Conservation (phyloP, 768 basidiomycete species). For the Naematelia encephala region DNA sequence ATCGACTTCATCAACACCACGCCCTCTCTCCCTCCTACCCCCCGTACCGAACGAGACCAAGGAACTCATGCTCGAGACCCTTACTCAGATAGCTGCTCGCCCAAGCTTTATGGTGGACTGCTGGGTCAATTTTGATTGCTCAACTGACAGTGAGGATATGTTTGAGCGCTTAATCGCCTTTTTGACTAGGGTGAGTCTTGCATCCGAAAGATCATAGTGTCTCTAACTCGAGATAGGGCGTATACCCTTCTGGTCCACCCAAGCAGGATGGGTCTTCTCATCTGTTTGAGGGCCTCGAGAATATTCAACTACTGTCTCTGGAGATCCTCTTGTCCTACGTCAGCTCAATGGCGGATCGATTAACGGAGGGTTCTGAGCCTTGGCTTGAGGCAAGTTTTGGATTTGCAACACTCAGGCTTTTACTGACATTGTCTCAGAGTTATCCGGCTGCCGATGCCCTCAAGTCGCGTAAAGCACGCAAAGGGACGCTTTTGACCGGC, state of each 20-base stretch:
- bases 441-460: slow-evolving; percentile 61
- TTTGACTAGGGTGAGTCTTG: slow-evolving; percentile 63
- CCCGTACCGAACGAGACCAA: slow-evolving; percentile 84
- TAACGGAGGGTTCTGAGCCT: slow-evolving; percentile 55
- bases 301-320: slow-evolving; percentile 79
- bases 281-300: slow-evolving; percentile 53
- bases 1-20: slow-evolving; percentile 49
- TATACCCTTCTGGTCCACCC: slow-evolving; percentile 67
- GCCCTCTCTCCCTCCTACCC: slow-evolving; percentile 43
- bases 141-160: slow-evolving; percentile 92
- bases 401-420: slow-evolving; percentile 4
- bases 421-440: slow-evolving; percentile 52
- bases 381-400: slow-evolving; percentile 59
- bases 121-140: slow-evolving; percentile 95
- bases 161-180: slow-evolving; percentile 87
- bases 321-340: slow-evolving; percentile 84
- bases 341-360: slow-evolving; percentile 76
- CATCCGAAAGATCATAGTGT: background rate
- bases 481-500: slow-evolving; percentile 78
- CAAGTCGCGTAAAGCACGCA: slow-evolving; percentile 70
- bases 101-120: slow-evolving; percentile 93
- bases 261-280: slow-evolving; percentile 64
- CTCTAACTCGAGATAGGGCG: slow-evolving; percentile 57
- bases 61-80: slow-evolving; percentile 82
- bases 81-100: slow-evolving; percentile 73